Evolutionary conservation across 495 filamentous ascomycete species (phyloP).

Genomic region (Neurospora terricola): DNA sequence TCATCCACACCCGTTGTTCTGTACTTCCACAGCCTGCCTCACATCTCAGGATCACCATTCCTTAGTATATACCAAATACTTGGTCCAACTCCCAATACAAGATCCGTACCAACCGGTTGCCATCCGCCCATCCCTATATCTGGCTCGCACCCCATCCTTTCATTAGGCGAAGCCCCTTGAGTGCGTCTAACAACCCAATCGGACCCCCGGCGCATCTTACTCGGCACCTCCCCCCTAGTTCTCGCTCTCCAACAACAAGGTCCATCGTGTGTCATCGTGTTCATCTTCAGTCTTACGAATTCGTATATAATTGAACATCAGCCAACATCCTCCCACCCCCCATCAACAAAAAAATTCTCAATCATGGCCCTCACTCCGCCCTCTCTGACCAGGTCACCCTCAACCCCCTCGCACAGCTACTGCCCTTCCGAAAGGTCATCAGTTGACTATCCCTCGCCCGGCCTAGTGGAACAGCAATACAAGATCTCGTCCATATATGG

Average conservation of each 20-base stretch:
- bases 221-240: slow-evolving; percentile 11
- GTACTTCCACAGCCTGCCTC: slow-evolving; percentile 17
- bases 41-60: slow-evolving; percentile 9
- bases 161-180: slow-evolving; percentile 6
- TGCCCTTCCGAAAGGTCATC: slow-evolving; percentile 36
- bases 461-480: slow-evolving; percentile 36
- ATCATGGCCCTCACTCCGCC: slow-evolving; percentile 41
- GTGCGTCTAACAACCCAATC: slow-evolving; percentile 20
- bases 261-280: slow-evolving; percentile 5
- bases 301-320: slow-evolving; percentile 16
- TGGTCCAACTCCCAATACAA: slow-evolving; percentile 9
- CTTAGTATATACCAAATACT: slow-evolving; percentile 5
- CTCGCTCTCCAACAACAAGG: slow-evolving; percentile 12
- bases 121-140: slow-evolving; percentile 19
- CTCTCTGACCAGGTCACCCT: slow-evolving; percentile 37
- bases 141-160: slow-evolving; percentile 13
- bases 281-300: slow-evolving; percentile 1
- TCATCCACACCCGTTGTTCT: slow-evolving; percentile 12
- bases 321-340: slow-evolving; percentile 12
- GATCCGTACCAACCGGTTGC: slow-evolving; percentile 6
- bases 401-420: slow-evolving; percentile 37
- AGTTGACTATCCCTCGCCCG: slow-evolving; percentile 37
- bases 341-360: slow-evolving; percentile 5
- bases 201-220: slow-evolving; percentile 15
- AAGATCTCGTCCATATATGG: slow-evolving; percentile 36